Percentiles rank a stretch among this genome's conserved stretches.
These are phyloP conservation scores for Aquilaria malaccensis DNA, from an alignment of 345 rosid genomes.

Conservation along the genomic window DNA sequence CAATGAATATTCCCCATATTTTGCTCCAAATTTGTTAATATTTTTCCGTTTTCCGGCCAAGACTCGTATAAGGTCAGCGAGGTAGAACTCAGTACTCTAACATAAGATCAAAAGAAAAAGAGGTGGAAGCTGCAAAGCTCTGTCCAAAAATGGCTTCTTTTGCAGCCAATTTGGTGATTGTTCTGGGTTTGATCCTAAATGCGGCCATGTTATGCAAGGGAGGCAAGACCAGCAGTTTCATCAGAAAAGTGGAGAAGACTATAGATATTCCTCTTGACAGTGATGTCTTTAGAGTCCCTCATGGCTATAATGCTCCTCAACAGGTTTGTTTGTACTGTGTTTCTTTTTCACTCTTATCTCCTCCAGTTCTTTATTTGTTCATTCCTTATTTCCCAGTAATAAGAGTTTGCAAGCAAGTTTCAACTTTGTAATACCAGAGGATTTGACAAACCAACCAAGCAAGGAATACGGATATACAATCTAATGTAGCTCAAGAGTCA, in stretches of 20 bases:
- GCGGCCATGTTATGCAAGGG: constrained; percentile 30
- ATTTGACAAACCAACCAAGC: too few species aligned
- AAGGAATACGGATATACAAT: too few species aligned
- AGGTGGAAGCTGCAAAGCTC: not conserved
- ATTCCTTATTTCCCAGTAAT: not conserved
- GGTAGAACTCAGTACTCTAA: too few species aligned
- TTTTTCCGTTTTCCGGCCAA: too few species aligned
- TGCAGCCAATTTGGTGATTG: not conserved
- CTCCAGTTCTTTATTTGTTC: not conserved
- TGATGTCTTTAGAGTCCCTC: constrained; percentile 49
- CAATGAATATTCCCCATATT: constrained; percentile 23
- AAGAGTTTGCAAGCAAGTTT: not conserved
- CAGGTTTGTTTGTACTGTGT: constrained; percentile 28
- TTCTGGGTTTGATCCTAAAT: constrained; percentile 25
- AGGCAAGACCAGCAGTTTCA: constrained; percentile 45
- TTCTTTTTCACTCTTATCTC: not conserved
- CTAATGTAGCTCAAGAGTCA: not conserved
- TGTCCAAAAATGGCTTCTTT: constrained; percentile 19
- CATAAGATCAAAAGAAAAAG: too few species aligned
- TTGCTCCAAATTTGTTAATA: not conserved
- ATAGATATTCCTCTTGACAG: constrained; percentile 55
- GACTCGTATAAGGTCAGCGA: not conserved
- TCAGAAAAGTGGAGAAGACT: constrained; percentile 37
- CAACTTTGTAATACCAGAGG: too few species aligned
- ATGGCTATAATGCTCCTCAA: constrained; percentile 65